A percentile compares a stretch with the other conserved stretches of the same genome.
phyloP scores from a whole-genome alignment of 1,284 basidiomycete genomes.

The Schizopora paradoxa region DNA sequence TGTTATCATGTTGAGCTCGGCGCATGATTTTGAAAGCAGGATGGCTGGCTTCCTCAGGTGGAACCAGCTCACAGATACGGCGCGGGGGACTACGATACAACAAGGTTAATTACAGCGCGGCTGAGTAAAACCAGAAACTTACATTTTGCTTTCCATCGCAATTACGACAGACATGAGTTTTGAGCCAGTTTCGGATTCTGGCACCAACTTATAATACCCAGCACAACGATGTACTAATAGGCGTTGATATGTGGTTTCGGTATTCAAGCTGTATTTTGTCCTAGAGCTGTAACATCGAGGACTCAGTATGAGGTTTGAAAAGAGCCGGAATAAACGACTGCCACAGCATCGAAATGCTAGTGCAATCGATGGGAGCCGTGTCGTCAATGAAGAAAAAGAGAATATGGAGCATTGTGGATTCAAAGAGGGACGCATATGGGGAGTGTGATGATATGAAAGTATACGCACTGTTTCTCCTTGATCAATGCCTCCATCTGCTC shows the following conservation, averaged over 20 bases:
- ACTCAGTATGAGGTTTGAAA: slow-evolving; percentile 15
- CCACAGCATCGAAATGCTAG: too few species aligned
- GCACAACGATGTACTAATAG: slow-evolving; percentile 79
- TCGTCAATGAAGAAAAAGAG: not conserved
- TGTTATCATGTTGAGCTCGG: slow-evolving; percentile 47
- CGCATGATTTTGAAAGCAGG: slow-evolving; percentile 84
- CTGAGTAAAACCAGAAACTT: slow-evolving; percentile 28
- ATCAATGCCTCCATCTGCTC: slow-evolving; percentile 77
- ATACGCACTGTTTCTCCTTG: slow-evolving; percentile 58
- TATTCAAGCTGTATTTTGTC: slow-evolving; percentile 47
- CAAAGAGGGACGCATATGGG: too few species aligned
- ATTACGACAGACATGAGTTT: slow-evolving; percentile 56
- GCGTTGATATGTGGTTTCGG: slow-evolving; percentile 73
- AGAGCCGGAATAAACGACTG: too few species aligned
- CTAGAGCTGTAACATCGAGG: slow-evolving; percentile 38
- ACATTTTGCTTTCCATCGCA: slow-evolving; percentile 69
- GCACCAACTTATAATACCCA: slow-evolving; percentile 63
- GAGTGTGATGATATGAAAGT: too few species aligned
- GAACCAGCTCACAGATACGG: slow-evolving; percentile 70
- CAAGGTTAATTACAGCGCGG: slow-evolving; percentile 8
- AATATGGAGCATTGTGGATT: too few species aligned
- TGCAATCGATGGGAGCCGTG: slow-evolving; percentile 3
- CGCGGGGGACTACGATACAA: slow-evolving; percentile 38
- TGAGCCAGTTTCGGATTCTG: slow-evolving; percentile 58
- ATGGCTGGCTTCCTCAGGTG: slow-evolving; percentile 58